phyloP scores from a whole-genome alignment of 352 stramenopile species.

The Phytopythium chamaehyphon region DNA sequence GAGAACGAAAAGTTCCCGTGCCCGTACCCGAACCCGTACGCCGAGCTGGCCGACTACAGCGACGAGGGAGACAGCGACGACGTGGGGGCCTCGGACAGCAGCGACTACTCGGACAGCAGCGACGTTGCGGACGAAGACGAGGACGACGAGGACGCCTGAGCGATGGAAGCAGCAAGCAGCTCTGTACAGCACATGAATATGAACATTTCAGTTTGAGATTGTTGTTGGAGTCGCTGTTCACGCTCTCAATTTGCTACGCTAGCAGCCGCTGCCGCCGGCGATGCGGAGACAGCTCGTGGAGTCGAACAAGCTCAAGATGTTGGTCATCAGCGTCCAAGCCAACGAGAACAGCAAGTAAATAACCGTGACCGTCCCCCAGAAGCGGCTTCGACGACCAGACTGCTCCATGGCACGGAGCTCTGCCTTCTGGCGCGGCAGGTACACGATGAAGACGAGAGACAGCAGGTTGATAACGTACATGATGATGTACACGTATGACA shows the following conservation, averaged over 20 bases:
- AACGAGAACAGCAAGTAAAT: conserved; percentile 31
- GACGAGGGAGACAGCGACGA: no score
- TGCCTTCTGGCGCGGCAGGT: conserved; percentile 42
- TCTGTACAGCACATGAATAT: no score
- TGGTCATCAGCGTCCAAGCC: conserved; percentile 52
- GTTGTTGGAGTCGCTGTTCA: background rate
- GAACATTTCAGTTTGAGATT: no score
- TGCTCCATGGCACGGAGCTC: conserved; percentile 33
- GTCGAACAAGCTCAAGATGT: conserved; percentile 47
- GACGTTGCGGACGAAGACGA: conserved; percentile 10
- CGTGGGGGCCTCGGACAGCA: conserved; percentile 8
- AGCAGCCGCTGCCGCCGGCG: no score
- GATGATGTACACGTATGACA: conserved; percentile 45
- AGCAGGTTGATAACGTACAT: conserved; percentile 40
- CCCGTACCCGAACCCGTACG: conserved; percentile 40
- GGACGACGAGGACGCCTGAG: conserved; percentile 10
- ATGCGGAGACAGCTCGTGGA: conserved; percentile 50
- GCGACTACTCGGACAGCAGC: conserved; percentile 2
- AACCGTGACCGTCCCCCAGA: conserved; percentile 18
- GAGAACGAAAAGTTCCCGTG: conserved; percentile 30
- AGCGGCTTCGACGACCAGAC: conserved; percentile 24
- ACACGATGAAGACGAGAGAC: conserved; percentile 32
- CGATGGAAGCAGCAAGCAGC: background rate
- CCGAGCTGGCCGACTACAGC: conserved; percentile 6
- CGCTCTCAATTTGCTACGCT: background rate